Percentiles rank a stretch among this genome's conserved stretches.
Conservation (phyloP, 2,329 filamentous ascomycete species). For the Proliferodiscus dingleyae region DNA sequence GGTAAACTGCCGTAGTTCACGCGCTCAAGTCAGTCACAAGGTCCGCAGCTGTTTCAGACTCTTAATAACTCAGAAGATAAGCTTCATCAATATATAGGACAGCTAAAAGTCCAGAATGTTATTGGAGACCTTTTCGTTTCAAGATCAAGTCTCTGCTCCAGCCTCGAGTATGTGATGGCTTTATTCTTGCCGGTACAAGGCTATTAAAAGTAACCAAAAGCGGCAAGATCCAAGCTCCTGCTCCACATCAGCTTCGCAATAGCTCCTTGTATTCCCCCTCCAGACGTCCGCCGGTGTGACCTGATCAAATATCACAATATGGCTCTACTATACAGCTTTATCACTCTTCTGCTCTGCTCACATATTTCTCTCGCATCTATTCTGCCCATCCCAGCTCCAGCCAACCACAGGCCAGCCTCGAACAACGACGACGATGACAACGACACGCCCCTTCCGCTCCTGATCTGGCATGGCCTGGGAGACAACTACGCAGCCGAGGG, state of each 20-base stretch:
- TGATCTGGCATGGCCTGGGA: conserved; percentile 87
- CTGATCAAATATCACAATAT: conserved; percentile 13
- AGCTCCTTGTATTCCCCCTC: neutral
- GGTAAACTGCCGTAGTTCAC: too few relatives aligned
- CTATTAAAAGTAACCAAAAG: neutral
- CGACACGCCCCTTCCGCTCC: conserved; percentile 74
- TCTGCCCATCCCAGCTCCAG: conserved; percentile 3
- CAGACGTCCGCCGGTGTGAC: conserved; percentile 6
- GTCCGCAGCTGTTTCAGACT: too few relatives aligned
- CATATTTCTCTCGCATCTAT: conserved; percentile 17
- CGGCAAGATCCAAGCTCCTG: neutral
- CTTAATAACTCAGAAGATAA: too few relatives aligned
- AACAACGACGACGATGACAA: conserved; percentile 30
- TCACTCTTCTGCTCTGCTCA: conserved; percentile 16
- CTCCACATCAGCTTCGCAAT: neutral
- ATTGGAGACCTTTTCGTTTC: too few relatives aligned
- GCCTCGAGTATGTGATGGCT: too few relatives aligned
- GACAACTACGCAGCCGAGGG: conserved; percentile 75
- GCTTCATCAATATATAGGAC: too few relatives aligned
- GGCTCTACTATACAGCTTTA: conserved; percentile 16
- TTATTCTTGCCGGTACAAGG: conserved; percentile 2
- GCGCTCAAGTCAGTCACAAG: too few relatives aligned
- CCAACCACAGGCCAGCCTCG: neutral
- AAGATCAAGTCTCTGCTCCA: too few relatives aligned
- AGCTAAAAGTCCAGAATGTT: too few relatives aligned